Base-by-base conservation (phyloP, 2,329 filamentous ascomycete genomes). In the Xylaria sp. region DNA sequence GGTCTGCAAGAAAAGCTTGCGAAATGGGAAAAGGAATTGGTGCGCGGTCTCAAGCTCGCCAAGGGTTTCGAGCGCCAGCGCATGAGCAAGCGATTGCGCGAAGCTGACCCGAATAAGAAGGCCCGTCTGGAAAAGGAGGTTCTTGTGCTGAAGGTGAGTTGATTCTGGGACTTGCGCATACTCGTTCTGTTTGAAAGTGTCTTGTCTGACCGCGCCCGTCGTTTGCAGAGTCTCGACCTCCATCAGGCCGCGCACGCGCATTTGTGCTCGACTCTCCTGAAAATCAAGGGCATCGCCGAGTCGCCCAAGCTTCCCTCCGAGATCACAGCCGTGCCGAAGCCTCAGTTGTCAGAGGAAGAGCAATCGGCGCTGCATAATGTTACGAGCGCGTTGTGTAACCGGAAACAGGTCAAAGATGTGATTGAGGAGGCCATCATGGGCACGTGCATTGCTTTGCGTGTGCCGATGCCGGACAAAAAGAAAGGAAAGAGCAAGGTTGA, bases 61-160 rank as follows among this genome's bases (percentile, higher is more conserved):
- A 91, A 90, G 70, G 86, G 87, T 52, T 88, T 91, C 69, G 90
- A 93, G 76, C 82, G 89, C 51, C 90, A 93, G 75, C 89, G 91
- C 65, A 80, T 89, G 61, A 81, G 87, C 62, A 87, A 84, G 71
- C 77, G 80, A 48, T 72, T 83, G 11, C 78, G 75, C 54, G 81
- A 83, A 34, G 74, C 76, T 55, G 78, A 76, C 1, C 64, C 74
- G 7, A 80, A 80, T 50, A 84, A 85, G 68, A 75, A 83, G 19
- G 75, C 77, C 59, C 78, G 88, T 18, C 75, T 92, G 37, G 83
- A 90, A 63, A 80, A 81, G 39, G 89, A 85, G 68, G 70, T 84
- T 50, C 71, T 76, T 0, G 79, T 84, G 7, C 70, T 86, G 10
- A 85, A 84, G 76, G 84, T 77, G 70, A 73, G 74, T 61, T 7